Conservation (phyloP, 225 moss, liverwort and hornwort genomes). For the Physcomitrium patens region DNA sequence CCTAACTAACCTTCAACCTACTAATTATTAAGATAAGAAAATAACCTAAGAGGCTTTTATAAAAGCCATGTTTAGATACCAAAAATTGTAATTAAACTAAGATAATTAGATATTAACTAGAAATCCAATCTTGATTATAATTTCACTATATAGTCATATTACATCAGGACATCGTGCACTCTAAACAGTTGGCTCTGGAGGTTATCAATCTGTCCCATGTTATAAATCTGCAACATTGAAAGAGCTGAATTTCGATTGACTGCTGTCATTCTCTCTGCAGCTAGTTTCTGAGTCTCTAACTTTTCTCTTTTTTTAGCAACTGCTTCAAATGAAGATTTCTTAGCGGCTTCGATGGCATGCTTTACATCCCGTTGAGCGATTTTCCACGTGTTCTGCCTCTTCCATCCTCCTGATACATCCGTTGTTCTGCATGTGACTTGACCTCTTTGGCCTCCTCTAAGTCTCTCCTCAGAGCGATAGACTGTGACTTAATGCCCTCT, state of each 20-base stretch:
- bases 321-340: slow-evolving; percentile 71
- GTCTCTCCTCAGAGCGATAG: slow-evolving; percentile 56
- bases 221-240: slow-evolving; percentile 76
- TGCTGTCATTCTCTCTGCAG: slow-evolving; percentile 64
- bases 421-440: slow-evolving; percentile 58
- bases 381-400: slow-evolving; percentile 65
- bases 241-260: slow-evolving; percentile 73
- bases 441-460: slow-evolving; percentile 60
- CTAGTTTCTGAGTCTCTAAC: slow-evolving; percentile 74
- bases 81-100: no score
- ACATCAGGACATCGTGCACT: no score
- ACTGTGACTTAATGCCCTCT: slow-evolving; percentile 54
- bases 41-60: no score
- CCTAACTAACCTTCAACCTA: no score
- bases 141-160: no score
- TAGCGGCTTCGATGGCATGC: slow-evolving; percentile 64
- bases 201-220: slow-evolving; percentile 52
- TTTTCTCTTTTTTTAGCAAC: slow-evolving; percentile 53
- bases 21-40: no score
- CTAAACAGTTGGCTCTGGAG: slow-evolving; percentile 69
- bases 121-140: no score
- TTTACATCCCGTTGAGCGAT: slow-evolving; percentile 59
- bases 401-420: slow-evolving; percentile 63
- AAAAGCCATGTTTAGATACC: no score
- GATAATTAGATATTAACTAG: no score